A percentile compares a stretch with the other conserved stretches of the same genome.
phyloP scores from a whole-genome alignment of 1,139 yeast genomes.

The Eremothecium sinecaudum region DNA sequence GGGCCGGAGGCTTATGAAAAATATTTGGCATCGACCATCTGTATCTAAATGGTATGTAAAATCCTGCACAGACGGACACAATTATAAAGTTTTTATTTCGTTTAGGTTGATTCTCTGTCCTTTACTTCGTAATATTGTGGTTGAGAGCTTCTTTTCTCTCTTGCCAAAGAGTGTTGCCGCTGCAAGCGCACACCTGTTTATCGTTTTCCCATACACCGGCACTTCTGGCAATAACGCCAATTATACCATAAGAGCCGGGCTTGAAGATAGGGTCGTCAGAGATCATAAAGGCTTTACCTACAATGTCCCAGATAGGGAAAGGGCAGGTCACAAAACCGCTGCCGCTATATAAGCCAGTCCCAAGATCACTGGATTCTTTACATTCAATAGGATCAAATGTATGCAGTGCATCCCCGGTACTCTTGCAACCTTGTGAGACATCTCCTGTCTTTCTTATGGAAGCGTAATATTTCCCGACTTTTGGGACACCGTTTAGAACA shows the following conservation, averaged over 20 bases:
- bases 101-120: no score
- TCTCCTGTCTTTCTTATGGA: slow-evolving; percentile 65
- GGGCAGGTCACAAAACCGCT: slow-evolving; percentile 57
- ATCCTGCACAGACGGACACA: no score
- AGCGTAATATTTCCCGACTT: slow-evolving; percentile 58
- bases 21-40: no score
- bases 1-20: slow-evolving; percentile 1
- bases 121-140: not conserved
- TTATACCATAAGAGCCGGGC: slow-evolving; percentile 37
- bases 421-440: slow-evolving; percentile 59
- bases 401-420: slow-evolving; percentile 50
- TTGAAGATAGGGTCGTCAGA: slow-evolving; percentile 34
- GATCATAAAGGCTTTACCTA: slow-evolving; percentile 74
- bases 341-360: slow-evolving; percentile 33
- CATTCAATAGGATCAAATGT: slow-evolving; percentile 35
- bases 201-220: slow-evolving; percentile 98
- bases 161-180: slow-evolving; percentile 95
- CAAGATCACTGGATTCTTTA: slow-evolving; percentile 30
- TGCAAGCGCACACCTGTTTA: slow-evolving; percentile 86
- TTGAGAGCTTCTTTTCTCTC: slow-evolving; percentile 64
- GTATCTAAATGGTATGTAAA: no score
- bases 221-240: slow-evolving; percentile 91
- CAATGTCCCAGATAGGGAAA: slow-evolving; percentile 50
- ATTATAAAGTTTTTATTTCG: no score
- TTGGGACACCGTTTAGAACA: slow-evolving; percentile 58